Evolutionary conservation across 495 filamentous ascomycete species (phyloP).

Genomic region (Aspergillus panamensis): DNA sequence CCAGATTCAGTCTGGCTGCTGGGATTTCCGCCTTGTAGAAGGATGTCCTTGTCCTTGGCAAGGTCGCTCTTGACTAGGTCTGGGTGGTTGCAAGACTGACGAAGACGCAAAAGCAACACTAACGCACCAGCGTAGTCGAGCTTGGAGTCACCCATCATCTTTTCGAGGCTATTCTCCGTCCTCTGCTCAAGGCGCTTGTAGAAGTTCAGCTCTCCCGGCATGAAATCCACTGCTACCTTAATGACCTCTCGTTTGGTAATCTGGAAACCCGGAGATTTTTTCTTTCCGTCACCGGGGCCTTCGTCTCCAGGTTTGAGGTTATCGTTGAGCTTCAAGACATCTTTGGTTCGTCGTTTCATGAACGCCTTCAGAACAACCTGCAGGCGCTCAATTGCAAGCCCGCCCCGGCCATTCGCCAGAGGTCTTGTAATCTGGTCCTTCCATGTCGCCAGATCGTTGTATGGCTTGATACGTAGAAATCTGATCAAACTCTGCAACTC

Average conservation of each 20-base stretch:
- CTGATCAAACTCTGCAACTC: conserved; percentile 90
- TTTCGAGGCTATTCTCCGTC: conserved; percentile 77
- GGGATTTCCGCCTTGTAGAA: conserved; percentile 55
- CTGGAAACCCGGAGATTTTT: conserved; percentile 64
- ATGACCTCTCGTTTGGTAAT: conserved; percentile 86
- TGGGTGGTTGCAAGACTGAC: conserved; percentile 93
- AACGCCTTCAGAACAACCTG: conserved; percentile 81
- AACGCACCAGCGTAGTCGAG: conserved; percentile 80
- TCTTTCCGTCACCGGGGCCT: conserved; percentile 44
- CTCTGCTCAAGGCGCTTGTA: conserved; percentile 80
- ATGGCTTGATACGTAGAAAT: conserved; percentile 90
- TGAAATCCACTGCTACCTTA: conserved; percentile 74
- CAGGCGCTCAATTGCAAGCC: conserved; percentile 82
- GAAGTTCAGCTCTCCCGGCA: conserved; percentile 72
- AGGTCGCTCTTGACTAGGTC: conserved; percentile 79
- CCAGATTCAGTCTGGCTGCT: conserved; percentile 45
- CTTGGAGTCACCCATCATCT: conserved; percentile 76
- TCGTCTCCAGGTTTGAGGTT: conserved; percentile 64
- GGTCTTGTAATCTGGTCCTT: conserved; percentile 82
- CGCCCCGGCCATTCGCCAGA: conserved; percentile 79
- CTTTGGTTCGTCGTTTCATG: conserved; percentile 96
- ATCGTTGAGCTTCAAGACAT: conserved; percentile 80
- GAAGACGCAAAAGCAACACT: conserved; percentile 78
- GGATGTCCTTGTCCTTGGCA: conserved; percentile 80
- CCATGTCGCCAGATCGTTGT: conserved; percentile 76